Evolutionary conservation across 306 rosid genomes (phyloP).

Genomic region (Malus domestica): ASM211411v1 NC_041795.1:36248501-36249000

Average conservation of each 20-base stretch:
- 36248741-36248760: background rate
- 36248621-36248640: constrained; percentile 54
- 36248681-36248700: constrained; percentile 17
- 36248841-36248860: background rate
- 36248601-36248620: constrained; percentile 63
- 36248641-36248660: constrained; percentile 48
- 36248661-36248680: constrained; percentile 56
- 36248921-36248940: background rate
- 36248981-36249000: too few species aligned
- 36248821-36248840: background rate
- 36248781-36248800: background rate
- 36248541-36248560: background rate
- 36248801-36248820: background rate
- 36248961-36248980: background rate
- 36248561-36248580: constrained; percentile 37
- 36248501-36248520: background rate
- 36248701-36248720: background rate
- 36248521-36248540: background rate
- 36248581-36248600: constrained; percentile 50
- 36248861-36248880: background rate
- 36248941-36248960: background rate
- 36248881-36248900: background rate
- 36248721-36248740: background rate
- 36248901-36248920: background rate
- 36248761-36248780: background rate